These are phyloP conservation scores for Mortierella sp. DNA, from an alignment of 371 early-diverging fungal species.

Conservation along the genomic window DNA sequence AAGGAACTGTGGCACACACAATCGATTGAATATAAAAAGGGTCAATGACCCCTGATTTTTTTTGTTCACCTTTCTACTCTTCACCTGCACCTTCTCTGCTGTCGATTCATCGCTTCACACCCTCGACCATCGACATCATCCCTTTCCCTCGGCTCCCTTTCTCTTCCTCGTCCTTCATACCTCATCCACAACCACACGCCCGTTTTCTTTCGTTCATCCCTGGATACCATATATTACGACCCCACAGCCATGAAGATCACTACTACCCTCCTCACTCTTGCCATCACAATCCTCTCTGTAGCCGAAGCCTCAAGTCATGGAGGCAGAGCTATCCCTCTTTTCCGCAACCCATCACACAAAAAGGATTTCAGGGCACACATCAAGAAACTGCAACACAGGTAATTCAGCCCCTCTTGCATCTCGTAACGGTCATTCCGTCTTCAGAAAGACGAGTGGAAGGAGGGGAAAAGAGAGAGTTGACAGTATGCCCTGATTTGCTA, in stretches of 20 bases:
- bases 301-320: background rate
- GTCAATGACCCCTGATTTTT: background rate
- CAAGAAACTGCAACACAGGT: background rate
- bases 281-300: background rate
- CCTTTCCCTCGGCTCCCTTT: background rate
- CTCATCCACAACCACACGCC: background rate
- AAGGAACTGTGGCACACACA: background rate
- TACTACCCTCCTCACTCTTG: background rate
- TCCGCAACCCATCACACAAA: conserved; percentile 8
- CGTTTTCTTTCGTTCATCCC: too few species aligned
- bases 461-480: background rate
- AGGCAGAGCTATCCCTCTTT: background rate
- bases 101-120: background rate
- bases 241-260: background rate
- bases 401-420: background rate
- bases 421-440: too few species aligned
- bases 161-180: background rate
- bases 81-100: background rate
- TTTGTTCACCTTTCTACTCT: background rate
- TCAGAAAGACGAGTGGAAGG: too few species aligned
- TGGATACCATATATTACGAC: background rate
- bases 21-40: background rate
- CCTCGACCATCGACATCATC: background rate
- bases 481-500: background rate
- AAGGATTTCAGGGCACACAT: background rate